Base-by-base conservation (phyloP, 352 stramenopile species). In the Globisporangium polare region DNA sequence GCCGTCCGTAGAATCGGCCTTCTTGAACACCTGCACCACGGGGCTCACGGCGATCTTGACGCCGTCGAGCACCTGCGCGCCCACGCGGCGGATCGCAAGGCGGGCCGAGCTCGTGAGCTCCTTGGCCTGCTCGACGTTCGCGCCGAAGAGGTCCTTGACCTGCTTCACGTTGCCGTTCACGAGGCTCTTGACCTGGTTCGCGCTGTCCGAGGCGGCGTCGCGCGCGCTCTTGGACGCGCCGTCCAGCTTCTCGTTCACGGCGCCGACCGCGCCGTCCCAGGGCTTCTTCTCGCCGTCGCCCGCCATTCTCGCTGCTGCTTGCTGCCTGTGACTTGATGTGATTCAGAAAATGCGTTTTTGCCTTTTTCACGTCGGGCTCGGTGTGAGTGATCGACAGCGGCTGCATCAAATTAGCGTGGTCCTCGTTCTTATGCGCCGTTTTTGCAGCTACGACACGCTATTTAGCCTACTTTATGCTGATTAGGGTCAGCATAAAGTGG, bases 71-170 rank as follows among this genome's bases (percentile, higher is more conserved):
- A 58, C 77, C 68, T 83, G 73, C 51, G 77, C 59, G 41, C 71
- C 53, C 22, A 71, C 37, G 51, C 75, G 65, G 41, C 37, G 54
- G 60, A 90, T 67, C 6, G 82, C 68, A 20, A 86, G 53, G 50
- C 80, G 82, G 43, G 78, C 80, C 35, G 69, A 78, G 58, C 57
- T 80, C 56, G 80, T 83, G 53, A 92, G 75, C 69, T 90, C 76
- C 69, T 88, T 83, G 43, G 68, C 77, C 49, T 85, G 73, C 54
- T 77, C 63, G 42, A 83, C 69, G 49, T 79, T 75, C 22, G 56
- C 69, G 54, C 57, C 53, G 59, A 80, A 63, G 42, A 73, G 52
- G 39, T 79, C 68, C 52, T 77, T 79, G 49, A 72, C 72, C 63
- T 89, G 75, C 54, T 77, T 55, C 31, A 88, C 65, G 42, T 67